These are phyloP conservation scores for Hanseniaspora lindneri DNA, from an alignment of 805 yeast species.

Conservation along the genomic window DNA sequence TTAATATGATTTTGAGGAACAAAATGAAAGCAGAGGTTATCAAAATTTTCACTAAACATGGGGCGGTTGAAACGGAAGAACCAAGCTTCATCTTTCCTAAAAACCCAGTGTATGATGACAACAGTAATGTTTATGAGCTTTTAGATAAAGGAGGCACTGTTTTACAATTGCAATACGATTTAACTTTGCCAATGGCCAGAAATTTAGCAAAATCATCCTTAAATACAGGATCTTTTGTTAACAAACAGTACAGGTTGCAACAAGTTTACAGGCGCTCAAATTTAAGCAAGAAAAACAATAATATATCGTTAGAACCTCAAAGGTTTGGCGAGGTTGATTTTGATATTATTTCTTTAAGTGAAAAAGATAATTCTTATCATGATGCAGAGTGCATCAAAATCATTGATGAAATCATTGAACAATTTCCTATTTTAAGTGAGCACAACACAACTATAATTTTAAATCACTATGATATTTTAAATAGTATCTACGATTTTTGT, in stretches of 20 bases:
- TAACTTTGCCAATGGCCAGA: slow-evolving; percentile 83
- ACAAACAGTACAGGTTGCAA: slow-evolving; percentile 62
- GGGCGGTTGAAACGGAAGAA: slow-evolving; percentile 66
- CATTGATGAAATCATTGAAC: slow-evolving; percentile 55
- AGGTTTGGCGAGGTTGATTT: slow-evolving; percentile 75
- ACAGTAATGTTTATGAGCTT: slow-evolving; percentile 60
- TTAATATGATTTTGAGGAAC: slow-evolving; percentile 46
- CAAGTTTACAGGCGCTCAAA: slow-evolving; percentile 63
- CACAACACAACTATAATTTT: slow-evolving; percentile 49
- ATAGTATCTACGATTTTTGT: slow-evolving; percentile 68
- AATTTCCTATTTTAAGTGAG: slow-evolving; percentile 55
- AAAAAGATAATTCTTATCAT: slow-evolving; percentile 40
- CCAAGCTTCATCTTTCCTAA: slow-evolving; percentile 70
- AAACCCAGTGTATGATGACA: slow-evolving; percentile 51
- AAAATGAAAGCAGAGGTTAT: slow-evolving; percentile 50
- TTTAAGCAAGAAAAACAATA: slow-evolving; percentile 28
- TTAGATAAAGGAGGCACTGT: slow-evolving; percentile 81
- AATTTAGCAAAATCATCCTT: slow-evolving; percentile 49
- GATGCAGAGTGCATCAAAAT: slow-evolving; percentile 87
- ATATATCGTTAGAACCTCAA: slow-evolving; percentile 56
- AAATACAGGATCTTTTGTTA: slow-evolving; percentile 18
- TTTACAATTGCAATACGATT: slow-evolving; percentile 77
- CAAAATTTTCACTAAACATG: slow-evolving; percentile 63
- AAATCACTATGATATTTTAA: slow-evolving; percentile 72
- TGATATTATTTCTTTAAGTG: slow-evolving; percentile 55